Evolutionary conservation across 192 early-diverging fungal species (phyloP), one percentile per base, ranked within the genome.

Genomic region (Coemansia sp.): DNA sequence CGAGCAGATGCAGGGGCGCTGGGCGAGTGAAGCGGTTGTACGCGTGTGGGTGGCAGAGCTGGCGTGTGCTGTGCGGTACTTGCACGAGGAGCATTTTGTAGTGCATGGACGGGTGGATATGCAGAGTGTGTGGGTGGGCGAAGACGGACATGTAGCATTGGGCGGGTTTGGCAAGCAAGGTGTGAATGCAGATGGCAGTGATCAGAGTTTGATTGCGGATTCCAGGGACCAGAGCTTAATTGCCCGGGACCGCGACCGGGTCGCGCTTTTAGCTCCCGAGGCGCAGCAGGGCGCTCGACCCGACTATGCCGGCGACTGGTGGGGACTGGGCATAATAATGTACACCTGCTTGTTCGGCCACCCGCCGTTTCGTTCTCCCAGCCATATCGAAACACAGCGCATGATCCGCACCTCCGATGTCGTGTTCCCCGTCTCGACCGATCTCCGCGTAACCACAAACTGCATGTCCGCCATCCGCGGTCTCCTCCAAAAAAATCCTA

Each of bases 101-200:
- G 88, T 96, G 22, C 95, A 97, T 69, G 67, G 93, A 55, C 93
- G 94, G 63, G 82, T 98, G 21, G 93, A 93, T 68, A 91, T 94
- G 3, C 89, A 94, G 50, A 95, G 95, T 68, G 82, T 92, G 12
- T 66, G 90, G 25, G 29, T 92, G 51, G 89, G 89, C 59, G 71
- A 77, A 5, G 65, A 64, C 23, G 96, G 96, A 1, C 95, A 98
- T 75, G 90, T 87, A 8, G 89, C 89, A 60, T 65, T 97, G 65
- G 91, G 91, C 25, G 94, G 96, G 58, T 96, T 98, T 60, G 96
- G 92, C 94, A 63, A 93, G 86, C 17, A 21, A 0, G 1, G 11
- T 39, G 14, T 21, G 3, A 12, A 21, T 21, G 21, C 21, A 21
- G 21, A 21, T 47, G 14, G 4, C 8, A 17, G 43, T 10, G 43